Conservation (phyloP, 805 yeast species). For the Sugiyamaella valdiviana region DNA sequence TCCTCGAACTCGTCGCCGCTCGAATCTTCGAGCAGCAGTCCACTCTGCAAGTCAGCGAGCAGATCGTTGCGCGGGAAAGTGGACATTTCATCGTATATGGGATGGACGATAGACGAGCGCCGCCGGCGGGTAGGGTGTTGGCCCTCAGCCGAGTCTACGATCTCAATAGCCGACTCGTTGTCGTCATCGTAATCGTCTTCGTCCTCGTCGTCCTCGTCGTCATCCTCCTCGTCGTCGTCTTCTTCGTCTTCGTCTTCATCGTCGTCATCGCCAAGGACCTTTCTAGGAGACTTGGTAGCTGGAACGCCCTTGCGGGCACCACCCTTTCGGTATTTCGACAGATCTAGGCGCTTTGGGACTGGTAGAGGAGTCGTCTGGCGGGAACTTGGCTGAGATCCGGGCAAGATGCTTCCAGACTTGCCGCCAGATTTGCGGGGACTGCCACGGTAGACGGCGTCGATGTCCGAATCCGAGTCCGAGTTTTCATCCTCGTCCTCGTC, state of each 20-base stretch:
- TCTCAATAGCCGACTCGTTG: background rate
- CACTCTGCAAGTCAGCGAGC: background rate
- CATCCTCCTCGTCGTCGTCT: slow-evolving; percentile 34
- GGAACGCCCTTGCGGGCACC: background rate
- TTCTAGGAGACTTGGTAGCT: slow-evolving; percentile 1
- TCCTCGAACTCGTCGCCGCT: slow-evolving; percentile 53
- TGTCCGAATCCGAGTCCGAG: slow-evolving; percentile 11
- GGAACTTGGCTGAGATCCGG: background rate
- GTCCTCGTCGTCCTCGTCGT: slow-evolving; percentile 37
- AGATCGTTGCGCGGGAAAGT: slow-evolving; percentile 13
- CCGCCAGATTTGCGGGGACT: slow-evolving; percentile 1
- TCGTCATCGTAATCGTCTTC: slow-evolving; percentile 34
- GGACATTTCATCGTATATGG: slow-evolving; percentile 31
- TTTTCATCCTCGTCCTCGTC: slow-evolving; percentile 31
- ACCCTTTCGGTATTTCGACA: slow-evolving; percentile 9
- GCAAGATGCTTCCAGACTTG: background rate
- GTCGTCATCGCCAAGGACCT: slow-evolving; percentile 32
- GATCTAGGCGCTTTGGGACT: slow-evolving; percentile 19
- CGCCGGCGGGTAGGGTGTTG: background rate
- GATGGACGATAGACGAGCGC: slow-evolving; percentile 9
- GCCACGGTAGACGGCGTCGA: slow-evolving; percentile 3
- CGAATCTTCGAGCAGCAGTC: slow-evolving; percentile 18
- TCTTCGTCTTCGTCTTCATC: slow-evolving; percentile 36
- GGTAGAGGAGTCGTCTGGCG: slow-evolving; percentile 12
- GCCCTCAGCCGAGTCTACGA: background rate